These are phyloP conservation scores for Calonectria multiphialidica DNA, from an alignment of 2,329 filamentous ascomycete genomes.

Conservation along the genomic window DNA sequence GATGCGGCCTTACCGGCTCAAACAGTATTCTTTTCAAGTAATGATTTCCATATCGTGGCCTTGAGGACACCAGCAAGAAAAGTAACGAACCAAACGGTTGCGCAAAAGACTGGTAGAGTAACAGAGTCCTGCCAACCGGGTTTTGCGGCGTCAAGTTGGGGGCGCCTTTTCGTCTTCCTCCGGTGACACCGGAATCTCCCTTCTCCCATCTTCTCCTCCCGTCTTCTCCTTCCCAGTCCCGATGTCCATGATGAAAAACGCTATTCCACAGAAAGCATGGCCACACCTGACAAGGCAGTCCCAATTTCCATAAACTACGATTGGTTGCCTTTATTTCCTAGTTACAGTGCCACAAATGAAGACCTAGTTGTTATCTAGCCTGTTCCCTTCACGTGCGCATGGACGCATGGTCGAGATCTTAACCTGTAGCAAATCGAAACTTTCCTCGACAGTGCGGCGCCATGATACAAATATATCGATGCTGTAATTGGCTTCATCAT, in stretches of 20 bases:
- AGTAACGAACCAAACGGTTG: neutral
- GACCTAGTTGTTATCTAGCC: neutral
- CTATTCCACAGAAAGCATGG: neutral
- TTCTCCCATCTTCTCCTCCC: neutral
- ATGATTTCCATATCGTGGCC: neutral
- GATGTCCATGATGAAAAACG: neutral
- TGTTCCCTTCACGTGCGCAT: neutral
- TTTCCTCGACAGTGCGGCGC: neutral
- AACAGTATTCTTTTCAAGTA: neutral
- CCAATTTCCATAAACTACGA: neutral
- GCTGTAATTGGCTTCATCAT: neutral
- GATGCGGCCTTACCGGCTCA: neutral
- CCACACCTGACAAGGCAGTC: neutral
- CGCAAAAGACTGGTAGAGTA: neutral
- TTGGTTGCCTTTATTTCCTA: neutral
- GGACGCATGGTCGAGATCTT: neutral
- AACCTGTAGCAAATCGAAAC: neutral
- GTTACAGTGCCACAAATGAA: neutral
- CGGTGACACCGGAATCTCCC: constrained; percentile 1
- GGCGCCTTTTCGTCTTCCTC: neutral
- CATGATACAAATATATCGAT: neutral
- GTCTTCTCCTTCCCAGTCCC: neutral
- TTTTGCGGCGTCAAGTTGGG: neutral
- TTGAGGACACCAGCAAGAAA: neutral
- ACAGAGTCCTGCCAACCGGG: neutral